Evolutionary conservation across 768 basidiomycete genomes (phyloP), one percentile per base, ranked within the genome.

Genomic region (Boletus huronensis): DNA sequence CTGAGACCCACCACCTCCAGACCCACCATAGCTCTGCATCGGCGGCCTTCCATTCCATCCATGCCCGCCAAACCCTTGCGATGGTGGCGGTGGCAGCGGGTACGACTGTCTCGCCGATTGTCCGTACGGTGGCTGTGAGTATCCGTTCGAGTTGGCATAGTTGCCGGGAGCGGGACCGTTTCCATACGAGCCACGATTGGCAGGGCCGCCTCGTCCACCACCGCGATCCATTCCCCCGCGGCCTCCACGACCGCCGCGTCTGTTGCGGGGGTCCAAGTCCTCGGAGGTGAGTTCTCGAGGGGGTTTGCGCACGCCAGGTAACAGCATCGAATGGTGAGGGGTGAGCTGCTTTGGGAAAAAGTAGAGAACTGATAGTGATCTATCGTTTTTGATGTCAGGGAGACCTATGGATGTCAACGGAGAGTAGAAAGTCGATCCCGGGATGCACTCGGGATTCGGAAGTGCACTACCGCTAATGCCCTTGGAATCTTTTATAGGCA

Each of bases 371-470:
- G 93, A 95, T 13, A 98, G 75, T 10, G 95, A 90, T 23, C 83
- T 81, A 71, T 99, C 94, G 66, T 89, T 87, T 63, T 81, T 79
- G 61, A 99, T 87, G 71, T 98, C 94, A 3, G 82, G 81, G 47
- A 90, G 74, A 48, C 79, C 78, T 38, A 83, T 70, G 21, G 74
- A 70, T 5, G 77, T 61, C 34, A 99, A 72, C 9, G 91, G 93
- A 31, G 82, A 83, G 62, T 85, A 84, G 69, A 91, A 95, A 0
- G 92, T 96, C 6, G 94, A 90, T 48, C 93, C 92, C 3, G 97
- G 97, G 13, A 98, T 81, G 64, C 88, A 95, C 52, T 86, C 84
- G 17, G 93, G 88, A 70, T 95, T 92, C 16, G 90, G 85, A 19
- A 92, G 73, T 32, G 93, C 82, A 36, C 78, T 78, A 10, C 97